Conservation (phyloP, 2,329 filamentous ascomycete species). For the Venturia effusa region DNA sequence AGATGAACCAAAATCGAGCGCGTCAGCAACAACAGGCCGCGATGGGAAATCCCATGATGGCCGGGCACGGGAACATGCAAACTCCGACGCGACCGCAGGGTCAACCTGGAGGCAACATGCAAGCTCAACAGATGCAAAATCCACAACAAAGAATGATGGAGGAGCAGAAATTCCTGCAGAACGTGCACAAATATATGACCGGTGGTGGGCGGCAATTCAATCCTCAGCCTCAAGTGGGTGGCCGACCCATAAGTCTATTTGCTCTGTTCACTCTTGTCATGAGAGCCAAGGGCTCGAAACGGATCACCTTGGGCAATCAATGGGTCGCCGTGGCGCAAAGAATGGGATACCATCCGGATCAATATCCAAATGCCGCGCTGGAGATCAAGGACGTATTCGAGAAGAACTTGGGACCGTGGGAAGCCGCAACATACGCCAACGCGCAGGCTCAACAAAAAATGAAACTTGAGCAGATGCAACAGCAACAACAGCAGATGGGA, state of each 20-base stretch:
- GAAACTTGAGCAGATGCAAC: slow-evolving; percentile 22
- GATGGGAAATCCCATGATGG: slow-evolving; percentile 23
- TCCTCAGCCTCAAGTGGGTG: slow-evolving; percentile 59
- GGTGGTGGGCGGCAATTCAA: slow-evolving; percentile 65
- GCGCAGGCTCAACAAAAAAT: slow-evolving; percentile 28
- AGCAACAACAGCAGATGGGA: slow-evolving; percentile 25
- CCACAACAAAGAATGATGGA: slow-evolving; percentile 13
- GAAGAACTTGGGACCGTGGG: slow-evolving; percentile 64
- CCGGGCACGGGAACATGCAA: slow-evolving; percentile 23
- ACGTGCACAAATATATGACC: slow-evolving; percentile 66
- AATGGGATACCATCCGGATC: slow-evolving; percentile 30
- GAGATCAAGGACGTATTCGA: slow-evolving; percentile 66
- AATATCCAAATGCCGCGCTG: slow-evolving; percentile 51
- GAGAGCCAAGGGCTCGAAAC: slow-evolving; percentile 67
- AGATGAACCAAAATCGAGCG: slow-evolving; percentile 32
- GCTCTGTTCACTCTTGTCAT: slow-evolving; percentile 68
- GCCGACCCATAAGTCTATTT: slow-evolving; percentile 63
- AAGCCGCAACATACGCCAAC: slow-evolving; percentile 53
- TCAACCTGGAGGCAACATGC: neutral
- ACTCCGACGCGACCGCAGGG: slow-evolving; percentile 16
- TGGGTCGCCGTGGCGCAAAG: slow-evolving; percentile 62
- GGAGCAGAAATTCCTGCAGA: slow-evolving; percentile 46
- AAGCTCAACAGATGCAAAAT: slow-evolving; percentile 8
- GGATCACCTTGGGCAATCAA: slow-evolving; percentile 54
- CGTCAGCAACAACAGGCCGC: slow-evolving; percentile 24